Conservation (phyloP, 2,329 filamentous ascomycete species). For the Grosmannia clavigera region DNA sequence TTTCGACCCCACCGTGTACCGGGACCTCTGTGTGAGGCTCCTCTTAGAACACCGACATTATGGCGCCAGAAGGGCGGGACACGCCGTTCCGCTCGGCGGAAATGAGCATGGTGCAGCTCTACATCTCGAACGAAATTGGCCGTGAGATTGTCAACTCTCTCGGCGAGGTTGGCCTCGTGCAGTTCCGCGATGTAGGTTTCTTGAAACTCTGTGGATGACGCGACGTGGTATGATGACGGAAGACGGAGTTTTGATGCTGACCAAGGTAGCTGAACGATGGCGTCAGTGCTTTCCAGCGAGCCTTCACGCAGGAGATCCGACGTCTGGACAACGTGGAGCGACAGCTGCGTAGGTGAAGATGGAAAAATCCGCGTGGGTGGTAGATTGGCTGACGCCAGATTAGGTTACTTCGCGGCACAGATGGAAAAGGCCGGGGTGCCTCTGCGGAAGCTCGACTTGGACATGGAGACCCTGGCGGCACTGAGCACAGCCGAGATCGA, state of each 20-base stretch:
- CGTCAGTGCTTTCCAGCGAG: constrained; percentile 87
- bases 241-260: constrained; percentile 6
- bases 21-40: neutral
- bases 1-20: neutral
- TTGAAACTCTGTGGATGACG: neutral
- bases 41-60: constrained; percentile 19
- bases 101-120: constrained; percentile 99
- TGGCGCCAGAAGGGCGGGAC: constrained; percentile 60
- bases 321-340: constrained; percentile 96
- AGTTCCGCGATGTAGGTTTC: constrained; percentile 81
- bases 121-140: constrained; percentile 97
- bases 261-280: constrained; percentile 70
- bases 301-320: constrained; percentile 95
- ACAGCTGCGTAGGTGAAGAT: constrained; percentile 65
- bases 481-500: constrained; percentile 93
- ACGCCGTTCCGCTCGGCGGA: constrained; percentile 99
- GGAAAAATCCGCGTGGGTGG: neutral
- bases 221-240: neutral
- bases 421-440: constrained; percentile 87
- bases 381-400: neutral
- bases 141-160: constrained; percentile 93
- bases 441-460: constrained; percentile 83
- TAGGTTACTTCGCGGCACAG: constrained; percentile 86
- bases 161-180: constrained; percentile 89
- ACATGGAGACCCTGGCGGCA: constrained; percentile 72